Base-by-base conservation (phyloP, 2,329 filamentous ascomycete genomes). In the Ophiognomonia clavigignenti-juglandacearum region DNA sequence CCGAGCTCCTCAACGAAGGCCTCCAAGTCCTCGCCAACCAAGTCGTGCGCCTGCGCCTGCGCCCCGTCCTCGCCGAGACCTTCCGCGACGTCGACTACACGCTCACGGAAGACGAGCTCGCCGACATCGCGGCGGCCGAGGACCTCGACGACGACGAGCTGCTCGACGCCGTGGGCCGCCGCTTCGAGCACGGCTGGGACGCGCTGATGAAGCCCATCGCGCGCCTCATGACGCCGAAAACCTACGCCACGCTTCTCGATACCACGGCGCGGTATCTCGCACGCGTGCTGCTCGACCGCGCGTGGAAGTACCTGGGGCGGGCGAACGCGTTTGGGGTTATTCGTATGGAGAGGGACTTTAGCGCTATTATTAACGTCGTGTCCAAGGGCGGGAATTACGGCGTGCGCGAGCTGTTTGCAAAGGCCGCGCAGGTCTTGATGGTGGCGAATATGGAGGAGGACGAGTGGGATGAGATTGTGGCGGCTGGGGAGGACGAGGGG, bases 401-500 rank as follows among this genome's bases (percentile, higher is more conserved):
- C 2, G 77, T 93, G 29, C 74, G 88, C 26, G 90, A 95, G 60
- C 67, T 78, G 3, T 96, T 96, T 69, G 74, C 77, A 23, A 80
- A 83, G 59, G 87, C 86, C 48, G 75, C 77, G 50, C 89, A 96
- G 73, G 84, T 96, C 57, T 80, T 86, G 48, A 81, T 95, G 73
- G 81, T 96, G 14, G 83, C 92, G 62, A 92, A 91, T 57, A 95
- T 96, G 89, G 91, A 96, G 62, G 88, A 93, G 27, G 91, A 96
- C 48, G 92, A 96, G 66, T 96, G 90, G 87, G 87, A 92, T 39
- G 89, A 93, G 64, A 66, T 91, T 32, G 63, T 67, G 32, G 60
- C 65, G 6, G 67, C 74, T 34, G 66, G 72, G 26, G 74, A 70
- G 29, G 78, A 82, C 11, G 83, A 79, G 41, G 85, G 79, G 10